Percentiles rank a stretch among this genome's conserved stretches.
Conservation (phyloP, 805 yeast genomes). For the Ogataea minuta region DNA sequence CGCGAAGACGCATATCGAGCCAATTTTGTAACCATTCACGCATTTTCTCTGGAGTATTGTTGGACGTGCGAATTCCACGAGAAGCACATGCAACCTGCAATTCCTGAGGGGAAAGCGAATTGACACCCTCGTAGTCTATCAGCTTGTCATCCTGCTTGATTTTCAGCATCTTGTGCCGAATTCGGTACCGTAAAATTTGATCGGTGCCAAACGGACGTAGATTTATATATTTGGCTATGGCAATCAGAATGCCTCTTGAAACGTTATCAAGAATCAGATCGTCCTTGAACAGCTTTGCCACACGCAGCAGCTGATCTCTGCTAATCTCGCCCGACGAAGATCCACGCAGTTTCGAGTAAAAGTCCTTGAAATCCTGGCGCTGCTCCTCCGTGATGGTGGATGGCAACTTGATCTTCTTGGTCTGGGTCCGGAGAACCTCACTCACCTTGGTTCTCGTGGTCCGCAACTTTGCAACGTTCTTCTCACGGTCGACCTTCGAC, state of each 20-base stretch:
- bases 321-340: constrained; percentile 30
- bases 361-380: constrained; percentile 68
- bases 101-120: constrained; percentile 74
- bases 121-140: constrained; percentile 91
- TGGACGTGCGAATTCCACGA: constrained; percentile 82
- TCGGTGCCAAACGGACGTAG: constrained; percentile 92
- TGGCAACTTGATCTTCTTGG: constrained; percentile 68
- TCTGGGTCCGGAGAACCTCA: constrained; percentile 61
- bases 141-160: constrained; percentile 89
- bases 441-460: constrained; percentile 63
- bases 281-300: constrained; percentile 89
- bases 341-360: constrained; percentile 57
- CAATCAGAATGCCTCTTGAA: constrained; percentile 86
- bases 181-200: constrained; percentile 82
- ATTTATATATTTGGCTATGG: constrained; percentile 88
- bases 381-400: constrained; percentile 68
- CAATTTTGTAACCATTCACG: constrained; percentile 76
- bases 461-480: constrained; percentile 51
- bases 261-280: constrained; percentile 90
- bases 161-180: constrained; percentile 81
- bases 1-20: constrained; percentile 83
- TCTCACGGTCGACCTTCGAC: constrained; percentile 54
- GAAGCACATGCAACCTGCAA: constrained; percentile 87
- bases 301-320: constrained; percentile 67
- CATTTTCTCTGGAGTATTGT: constrained; percentile 74